Evolutionary conservation across 495 filamentous ascomycete genomes (phyloP).

Genomic region (Penicillium waksmanii): DNA sequence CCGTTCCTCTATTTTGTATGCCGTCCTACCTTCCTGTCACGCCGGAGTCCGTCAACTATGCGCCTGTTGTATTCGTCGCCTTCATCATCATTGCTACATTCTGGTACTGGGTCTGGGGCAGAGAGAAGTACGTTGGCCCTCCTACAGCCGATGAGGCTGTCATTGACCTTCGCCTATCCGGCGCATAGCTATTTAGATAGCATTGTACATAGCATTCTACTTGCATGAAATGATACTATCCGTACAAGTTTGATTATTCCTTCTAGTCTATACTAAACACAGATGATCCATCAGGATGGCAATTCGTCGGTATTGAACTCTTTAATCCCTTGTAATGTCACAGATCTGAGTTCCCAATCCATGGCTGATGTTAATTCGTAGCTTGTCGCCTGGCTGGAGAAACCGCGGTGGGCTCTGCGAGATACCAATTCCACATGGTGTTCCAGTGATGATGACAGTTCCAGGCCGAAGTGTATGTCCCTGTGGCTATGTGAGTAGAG

Average conservation of each 20-base stretch:
- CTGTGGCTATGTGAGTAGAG: not conserved
- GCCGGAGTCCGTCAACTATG: slow-evolving; percentile 53
- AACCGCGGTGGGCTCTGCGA: slow-evolving; percentile 18
- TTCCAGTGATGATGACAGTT: slow-evolving; percentile 23
- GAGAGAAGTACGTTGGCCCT: slow-evolving; percentile 28
- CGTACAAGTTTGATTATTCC: too few relatives aligned
- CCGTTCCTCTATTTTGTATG: slow-evolving; percentile 54
- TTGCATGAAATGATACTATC: too few relatives aligned
- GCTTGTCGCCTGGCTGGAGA: slow-evolving; percentile 17
- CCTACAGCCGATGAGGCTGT: slow-evolving; percentile 23
- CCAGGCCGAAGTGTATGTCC: slow-evolving; percentile 15
- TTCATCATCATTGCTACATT: slow-evolving; percentile 52
- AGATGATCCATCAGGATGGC: too few relatives aligned
- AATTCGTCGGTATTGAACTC: not conserved
- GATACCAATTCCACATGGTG: slow-evolving; percentile 24
- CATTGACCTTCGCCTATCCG: slow-evolving; percentile 10
- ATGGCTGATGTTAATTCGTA: slow-evolving; percentile 15
- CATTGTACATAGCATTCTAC: not conserved
- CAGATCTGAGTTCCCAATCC: slow-evolving; percentile 17
- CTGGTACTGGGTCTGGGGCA: slow-evolving; percentile 67
- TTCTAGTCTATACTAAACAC: too few relatives aligned
- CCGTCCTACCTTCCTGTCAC: slow-evolving; percentile 43
- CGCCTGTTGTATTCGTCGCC: slow-evolving; percentile 57
- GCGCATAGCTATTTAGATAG: not conserved
- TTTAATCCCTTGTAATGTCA: slow-evolving; percentile 10